A percentile compares a stretch with the other conserved stretches of the same genome.
Evolutionary conservation across 2,329 filamentous ascomycete genomes (phyloP).

Genomic region (Lithohypha guttulata): DNA sequence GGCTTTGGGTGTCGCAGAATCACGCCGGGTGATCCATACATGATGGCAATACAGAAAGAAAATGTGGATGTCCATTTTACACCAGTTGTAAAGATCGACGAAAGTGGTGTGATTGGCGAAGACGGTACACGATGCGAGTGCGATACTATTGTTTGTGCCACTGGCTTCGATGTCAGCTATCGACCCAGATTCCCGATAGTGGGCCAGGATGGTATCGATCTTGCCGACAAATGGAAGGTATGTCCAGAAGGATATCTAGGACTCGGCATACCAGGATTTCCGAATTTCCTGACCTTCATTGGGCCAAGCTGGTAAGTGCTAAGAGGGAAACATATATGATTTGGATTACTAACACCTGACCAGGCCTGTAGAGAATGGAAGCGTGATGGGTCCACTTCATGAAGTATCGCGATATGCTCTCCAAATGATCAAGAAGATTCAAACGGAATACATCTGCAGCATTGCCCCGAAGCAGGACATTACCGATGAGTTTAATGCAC

Average conservation of each 20-base stretch:
- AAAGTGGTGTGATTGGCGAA: constrained; percentile 31
- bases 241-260: constrained; percentile 23
- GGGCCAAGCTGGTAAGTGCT: constrained; percentile 31
- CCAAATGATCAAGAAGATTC: constrained; percentile 30
- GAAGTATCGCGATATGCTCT: constrained; percentile 32
- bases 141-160: constrained; percentile 31
- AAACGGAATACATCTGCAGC: constrained; percentile 34
- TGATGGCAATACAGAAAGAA: constrained; percentile 38
- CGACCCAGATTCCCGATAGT: constrained; percentile 36
- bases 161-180: constrained; percentile 32
- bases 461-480: constrained; percentile 28
- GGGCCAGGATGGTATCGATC: constrained; percentile 28
- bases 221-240: constrained; percentile 36
- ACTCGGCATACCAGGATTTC: constrained; percentile 23
- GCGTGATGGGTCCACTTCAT: constrained; percentile 34
- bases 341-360: constrained; percentile 11
- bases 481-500: constrained; percentile 28
- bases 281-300: constrained; percentile 22
- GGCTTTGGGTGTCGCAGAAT: constrained; percentile 37
- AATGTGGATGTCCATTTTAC: constrained; percentile 44
- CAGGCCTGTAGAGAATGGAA: constrained; percentile 37
- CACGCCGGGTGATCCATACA: constrained; percentile 42
- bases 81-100: constrained; percentile 35
- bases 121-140: constrained; percentile 27
- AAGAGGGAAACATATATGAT: constrained; percentile 22